Evolutionary conservation across 192 early-diverging fungal genomes (phyloP), one percentile per base, ranked within the genome.

Genomic region (Coemansia sp.): DNA sequence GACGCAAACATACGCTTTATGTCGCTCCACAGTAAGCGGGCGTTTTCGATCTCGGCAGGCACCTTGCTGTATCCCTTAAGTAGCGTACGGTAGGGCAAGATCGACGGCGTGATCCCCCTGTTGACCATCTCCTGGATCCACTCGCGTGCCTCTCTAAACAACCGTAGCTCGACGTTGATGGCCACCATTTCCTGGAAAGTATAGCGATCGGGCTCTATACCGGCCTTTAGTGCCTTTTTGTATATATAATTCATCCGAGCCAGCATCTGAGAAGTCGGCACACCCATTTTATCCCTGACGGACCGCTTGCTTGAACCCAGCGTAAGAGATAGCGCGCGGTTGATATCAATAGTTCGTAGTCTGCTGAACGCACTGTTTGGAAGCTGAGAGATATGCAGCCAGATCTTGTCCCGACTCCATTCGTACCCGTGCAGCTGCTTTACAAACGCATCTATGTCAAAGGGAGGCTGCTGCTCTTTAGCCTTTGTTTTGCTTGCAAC

Each of bases 181-280:
- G 69, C 58, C 38, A 72, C 60, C 27, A 72, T 49, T 48, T 72
- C 69, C 42, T 72, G 69, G 36, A 51, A 72, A 11, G 69, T 72
- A 28, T 61, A 65, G 38, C 41, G 57, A 30, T 72, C 69, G 17
- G 62, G 53, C 7, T 9, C 45, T 1, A 65, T 49, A 3, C 58
- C 54, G 5, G 62, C 57, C 10, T 30, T 24, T 2, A n/a, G 50
- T 7, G 38, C 38, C 0, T 32, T 24, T 2, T 50, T 54, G 24
- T 60, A 64, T 3, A 72, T 53, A 0, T 22, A 20, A 22, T 60
- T 43, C 69, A 72, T 72, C 20, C 58, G 40, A 30, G 20, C 30
- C 40, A 72, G 28, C 5, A 40, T 65, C 26, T 27, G 24, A 13
- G 62, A 51, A 2, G 69, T 61, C 1, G 58, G 50, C 10, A 18